These are phyloP conservation scores for Camellia sinensis DNA, from an alignment of 148 eudicot genomes.

Conservation along the genomic window DNA sequence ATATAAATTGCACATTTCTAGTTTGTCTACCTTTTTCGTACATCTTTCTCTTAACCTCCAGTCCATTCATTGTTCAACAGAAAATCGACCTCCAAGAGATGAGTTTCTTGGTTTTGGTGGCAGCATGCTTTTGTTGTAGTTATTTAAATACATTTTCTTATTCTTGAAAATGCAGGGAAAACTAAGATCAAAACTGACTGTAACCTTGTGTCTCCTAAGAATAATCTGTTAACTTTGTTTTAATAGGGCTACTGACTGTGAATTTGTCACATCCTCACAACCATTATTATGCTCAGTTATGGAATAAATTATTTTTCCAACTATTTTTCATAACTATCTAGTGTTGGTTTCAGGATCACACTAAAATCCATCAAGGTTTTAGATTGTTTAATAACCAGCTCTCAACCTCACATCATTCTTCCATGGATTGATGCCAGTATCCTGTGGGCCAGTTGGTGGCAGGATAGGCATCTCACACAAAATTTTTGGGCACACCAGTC, in stretches of 20 bases:
- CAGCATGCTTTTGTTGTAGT: too few species aligned
- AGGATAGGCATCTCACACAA: not conserved
- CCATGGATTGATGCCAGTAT: not conserved
- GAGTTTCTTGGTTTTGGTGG: too few species aligned
- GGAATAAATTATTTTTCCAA: not conserved
- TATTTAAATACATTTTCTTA: too few species aligned
- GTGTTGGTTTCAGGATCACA: not conserved
- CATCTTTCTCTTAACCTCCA: too few species aligned
- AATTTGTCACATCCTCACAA: not conserved
- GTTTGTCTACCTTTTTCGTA: not conserved
- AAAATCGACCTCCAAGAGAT: too few species aligned
- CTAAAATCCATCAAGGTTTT: too few species aligned
- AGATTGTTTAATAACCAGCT: too few species aligned
- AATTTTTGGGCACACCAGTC: not conserved
- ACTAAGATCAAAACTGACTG: not conserved
- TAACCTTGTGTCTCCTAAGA: not conserved
- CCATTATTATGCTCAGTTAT: not conserved
- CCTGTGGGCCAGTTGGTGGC: not conserved
- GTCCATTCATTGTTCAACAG: too few species aligned
- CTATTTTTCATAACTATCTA: not conserved
- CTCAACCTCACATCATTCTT: not conserved
- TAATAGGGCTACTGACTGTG: not conserved
- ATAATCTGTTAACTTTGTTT: not conserved
- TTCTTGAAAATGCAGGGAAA: not conserved
- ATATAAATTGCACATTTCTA: conserved; percentile 1